A percentile compares a stretch with the other conserved stretches of the same genome.
These are phyloP conservation scores for Sporothrix humicola DNA, from an alignment of 2,329 filamentous ascomycete species.

Conservation along the genomic window DNA sequence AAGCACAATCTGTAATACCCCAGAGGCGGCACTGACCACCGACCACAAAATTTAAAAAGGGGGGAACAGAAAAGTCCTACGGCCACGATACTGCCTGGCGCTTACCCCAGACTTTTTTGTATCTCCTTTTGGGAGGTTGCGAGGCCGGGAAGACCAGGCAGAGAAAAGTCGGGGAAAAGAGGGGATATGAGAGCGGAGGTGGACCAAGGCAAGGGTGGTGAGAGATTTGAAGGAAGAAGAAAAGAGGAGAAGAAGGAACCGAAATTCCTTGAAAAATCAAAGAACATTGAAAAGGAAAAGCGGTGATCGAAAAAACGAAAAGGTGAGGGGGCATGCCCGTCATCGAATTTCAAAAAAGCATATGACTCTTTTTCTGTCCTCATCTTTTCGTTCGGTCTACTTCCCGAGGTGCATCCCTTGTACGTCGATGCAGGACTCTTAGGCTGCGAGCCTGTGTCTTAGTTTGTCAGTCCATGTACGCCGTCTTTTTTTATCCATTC, in stretches of 20 bases:
- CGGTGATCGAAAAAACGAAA: neutral
- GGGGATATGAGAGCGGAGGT: neutral
- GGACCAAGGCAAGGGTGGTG: neutral
- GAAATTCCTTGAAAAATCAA: too few species aligned
- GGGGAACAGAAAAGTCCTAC: neutral
- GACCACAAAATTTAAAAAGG: neutral
- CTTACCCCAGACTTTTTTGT: slow-evolving; percentile 21
- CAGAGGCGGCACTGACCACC: neutral
- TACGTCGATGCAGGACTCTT: neutral
- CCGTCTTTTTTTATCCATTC: neutral
- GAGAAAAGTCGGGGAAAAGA: slow-evolving; percentile 14
- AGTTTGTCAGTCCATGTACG: neutral
- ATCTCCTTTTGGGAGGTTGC: neutral
- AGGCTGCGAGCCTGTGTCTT: neutral
- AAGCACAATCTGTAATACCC: too few species aligned
- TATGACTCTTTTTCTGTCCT: neutral
- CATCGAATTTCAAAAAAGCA: neutral
- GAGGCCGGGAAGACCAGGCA: slow-evolving; percentile 7
- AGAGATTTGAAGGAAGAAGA: neutral
- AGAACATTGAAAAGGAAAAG: neutral
- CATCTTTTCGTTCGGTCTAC: neutral
- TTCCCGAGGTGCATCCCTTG: neutral
- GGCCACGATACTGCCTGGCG: slow-evolving; percentile 1
- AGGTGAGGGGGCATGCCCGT: slow-evolving; percentile 15
- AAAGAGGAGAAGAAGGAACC: neutral